Evolutionary conservation across 192 early-diverging fungal genomes (phyloP).

Genomic region (Glomus cerebriforme): DNA sequence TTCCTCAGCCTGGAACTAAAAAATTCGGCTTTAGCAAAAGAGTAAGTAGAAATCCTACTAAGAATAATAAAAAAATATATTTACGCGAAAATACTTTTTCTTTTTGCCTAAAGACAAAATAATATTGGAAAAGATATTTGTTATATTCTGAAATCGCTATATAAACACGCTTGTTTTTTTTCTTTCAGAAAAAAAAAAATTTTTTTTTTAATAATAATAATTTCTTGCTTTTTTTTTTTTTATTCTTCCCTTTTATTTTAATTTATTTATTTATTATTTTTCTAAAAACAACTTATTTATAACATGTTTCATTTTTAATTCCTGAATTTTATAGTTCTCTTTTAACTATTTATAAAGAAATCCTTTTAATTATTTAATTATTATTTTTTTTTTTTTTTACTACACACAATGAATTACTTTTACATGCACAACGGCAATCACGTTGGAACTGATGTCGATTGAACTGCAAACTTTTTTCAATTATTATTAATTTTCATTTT

Average conservation of each 20-base stretch:
- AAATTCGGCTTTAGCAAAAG: slow-evolving; percentile 15
- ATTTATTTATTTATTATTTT: no score
- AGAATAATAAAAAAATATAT: no score
- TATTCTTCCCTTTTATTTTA: no score
- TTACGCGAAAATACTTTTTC: neutral
- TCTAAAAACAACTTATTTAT: no score
- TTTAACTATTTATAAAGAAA: neutral
- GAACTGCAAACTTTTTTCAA: neutral
- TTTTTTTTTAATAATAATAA: no score
- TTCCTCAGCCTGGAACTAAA: slow-evolving; percentile 3
- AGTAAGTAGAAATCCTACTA: slow-evolving; percentile 4
- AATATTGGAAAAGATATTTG: neutral
- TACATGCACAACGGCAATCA: slow-evolving; percentile 14
- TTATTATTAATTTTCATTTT: neutral
- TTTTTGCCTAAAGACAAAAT: neutral
- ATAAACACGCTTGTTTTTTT: neutral
- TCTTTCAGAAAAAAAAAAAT: neutral
- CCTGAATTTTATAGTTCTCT: neutral
- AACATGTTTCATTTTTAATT: neutral
- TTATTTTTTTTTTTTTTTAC: neutral
- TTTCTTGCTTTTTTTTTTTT: no score
- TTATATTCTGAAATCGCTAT: neutral
- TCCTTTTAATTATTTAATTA: slow-evolving; percentile 6
- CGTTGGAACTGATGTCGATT: slow-evolving; percentile 25
- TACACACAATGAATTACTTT: slow-evolving; percentile 10